A percentile compares a stretch with the other conserved stretches of the same genome.
Evolutionary conservation across 1,284 basidiomycete genomes (phyloP).

Genomic region (Ustilago xerochloae): DNA sequence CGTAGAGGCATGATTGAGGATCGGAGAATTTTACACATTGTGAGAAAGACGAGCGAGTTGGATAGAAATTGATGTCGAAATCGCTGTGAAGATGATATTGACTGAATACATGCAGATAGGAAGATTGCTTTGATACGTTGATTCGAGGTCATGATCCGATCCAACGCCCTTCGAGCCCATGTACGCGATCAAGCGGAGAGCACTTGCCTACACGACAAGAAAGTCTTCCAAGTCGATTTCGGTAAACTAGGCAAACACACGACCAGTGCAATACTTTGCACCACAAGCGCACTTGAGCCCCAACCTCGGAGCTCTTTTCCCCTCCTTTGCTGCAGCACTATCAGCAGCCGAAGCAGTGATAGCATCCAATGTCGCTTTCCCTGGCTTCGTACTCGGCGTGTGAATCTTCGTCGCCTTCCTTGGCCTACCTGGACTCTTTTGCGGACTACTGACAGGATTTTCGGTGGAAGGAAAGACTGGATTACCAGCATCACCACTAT

Average conservation of each 20-base stretch:
- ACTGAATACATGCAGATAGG: no score
- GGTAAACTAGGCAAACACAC: slow-evolving; percentile 12
- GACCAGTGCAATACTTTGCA: slow-evolving; percentile 22
- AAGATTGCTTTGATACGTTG: no score
- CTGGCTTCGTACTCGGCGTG: slow-evolving; percentile 14
- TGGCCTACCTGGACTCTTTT: not conserved
- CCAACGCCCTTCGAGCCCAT: no score
- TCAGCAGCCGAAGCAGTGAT: slow-evolving; percentile 10
- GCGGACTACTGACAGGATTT: not conserved
- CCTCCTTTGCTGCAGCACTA: not conserved
- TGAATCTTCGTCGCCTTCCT: slow-evolving; percentile 13
- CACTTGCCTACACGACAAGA: no score
- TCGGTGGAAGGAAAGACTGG: not conserved
- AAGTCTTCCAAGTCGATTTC: no score
- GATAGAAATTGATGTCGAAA: no score
- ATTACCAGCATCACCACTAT: slow-evolving; percentile 9
- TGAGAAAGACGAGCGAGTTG: no score
- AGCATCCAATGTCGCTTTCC: slow-evolving; percentile 2
- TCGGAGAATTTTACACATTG: no score
- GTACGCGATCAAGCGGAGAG: no score
- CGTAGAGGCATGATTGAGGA: no score
- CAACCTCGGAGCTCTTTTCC: not conserved
- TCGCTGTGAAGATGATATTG: no score
- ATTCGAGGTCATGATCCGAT: no score
- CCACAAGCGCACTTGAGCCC: slow-evolving; percentile 24